phyloP scores from a whole-genome alignment of 1,284 basidiomycete species.

The Papiliotrema fonsecae region DNA sequence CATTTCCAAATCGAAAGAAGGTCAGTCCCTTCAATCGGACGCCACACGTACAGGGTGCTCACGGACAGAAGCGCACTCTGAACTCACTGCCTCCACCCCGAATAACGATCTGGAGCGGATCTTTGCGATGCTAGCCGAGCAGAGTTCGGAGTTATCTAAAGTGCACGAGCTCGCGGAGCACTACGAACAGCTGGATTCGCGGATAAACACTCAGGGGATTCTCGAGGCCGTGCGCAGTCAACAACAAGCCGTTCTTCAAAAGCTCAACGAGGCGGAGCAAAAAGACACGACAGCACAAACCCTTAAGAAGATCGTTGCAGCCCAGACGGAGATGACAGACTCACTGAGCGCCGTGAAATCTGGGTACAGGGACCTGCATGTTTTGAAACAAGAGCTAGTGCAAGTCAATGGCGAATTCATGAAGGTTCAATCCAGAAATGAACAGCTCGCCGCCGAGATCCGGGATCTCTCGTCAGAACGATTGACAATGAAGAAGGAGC shows the following conservation, averaged over 20 bases:
- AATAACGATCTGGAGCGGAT: no score
- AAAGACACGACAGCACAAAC: background rate
- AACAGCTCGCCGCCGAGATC: no score
- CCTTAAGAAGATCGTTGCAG: background rate
- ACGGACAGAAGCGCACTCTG: no score
- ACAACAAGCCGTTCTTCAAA: constrained; percentile 18
- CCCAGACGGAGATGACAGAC: background rate
- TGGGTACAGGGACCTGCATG: background rate
- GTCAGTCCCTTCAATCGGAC: no score
- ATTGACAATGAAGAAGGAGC: no score
- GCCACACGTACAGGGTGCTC: no score
- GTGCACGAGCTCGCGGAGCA: background rate
- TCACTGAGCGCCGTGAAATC: background rate
- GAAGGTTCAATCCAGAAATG: background rate
- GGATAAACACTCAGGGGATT: constrained; percentile 8
- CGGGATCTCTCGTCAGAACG: no score
- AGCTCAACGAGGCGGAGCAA: constrained; percentile 14
- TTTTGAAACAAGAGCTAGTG: background rate
- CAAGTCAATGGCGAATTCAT: background rate
- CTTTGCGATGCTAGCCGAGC: no score
- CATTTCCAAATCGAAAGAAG: no score
- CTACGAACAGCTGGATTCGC: background rate
- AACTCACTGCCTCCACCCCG: no score
- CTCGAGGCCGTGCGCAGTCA: constrained; percentile 14
- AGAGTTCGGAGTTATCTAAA: no score